Conservation (phyloP, 2,329 filamentous ascomycete genomes). For the Lasiodiplodia hormozganensis region DNA sequence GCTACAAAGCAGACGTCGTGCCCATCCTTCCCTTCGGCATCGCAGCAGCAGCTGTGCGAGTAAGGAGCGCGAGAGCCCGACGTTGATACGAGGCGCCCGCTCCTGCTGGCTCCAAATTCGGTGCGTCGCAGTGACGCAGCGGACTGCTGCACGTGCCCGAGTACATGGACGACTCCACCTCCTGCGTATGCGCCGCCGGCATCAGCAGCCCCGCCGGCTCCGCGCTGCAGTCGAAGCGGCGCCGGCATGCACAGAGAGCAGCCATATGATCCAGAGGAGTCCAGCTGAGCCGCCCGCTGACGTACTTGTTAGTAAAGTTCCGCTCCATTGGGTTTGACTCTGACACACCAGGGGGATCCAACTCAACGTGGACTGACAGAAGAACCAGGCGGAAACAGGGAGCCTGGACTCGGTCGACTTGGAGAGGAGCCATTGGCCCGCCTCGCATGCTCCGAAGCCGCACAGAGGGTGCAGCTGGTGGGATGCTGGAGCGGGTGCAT, state of each 20-base stretch:
- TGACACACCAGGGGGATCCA: not conserved
- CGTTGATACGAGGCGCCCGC: constrained; percentile 8
- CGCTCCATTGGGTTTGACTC: not conserved
- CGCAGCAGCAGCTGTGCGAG: constrained; percentile 13
- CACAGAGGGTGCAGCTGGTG: constrained; percentile 4
- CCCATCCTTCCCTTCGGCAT: not conserved
- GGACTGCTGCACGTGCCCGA: constrained; percentile 1
- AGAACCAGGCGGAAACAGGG: not conserved
- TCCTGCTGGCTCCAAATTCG: not conserved
- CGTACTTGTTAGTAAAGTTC: constrained; percentile 2
- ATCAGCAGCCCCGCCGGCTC: not conserved
- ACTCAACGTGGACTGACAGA: not conserved
- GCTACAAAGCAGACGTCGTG: constrained; percentile 11
- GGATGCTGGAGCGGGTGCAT: not conserved
- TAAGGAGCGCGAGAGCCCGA: not conserved
- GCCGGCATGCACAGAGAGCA: not conserved
- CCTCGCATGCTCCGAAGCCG: not conserved
- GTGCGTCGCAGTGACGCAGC: not conserved
- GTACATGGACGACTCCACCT: not conserved
- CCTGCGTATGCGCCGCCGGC: not conserved
- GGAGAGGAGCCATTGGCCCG: not conserved
- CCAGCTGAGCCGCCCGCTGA: not conserved
- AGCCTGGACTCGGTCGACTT: not conserved
- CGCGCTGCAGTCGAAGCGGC: not conserved
- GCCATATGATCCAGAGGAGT: not conserved